Base-by-base conservation (phyloP, 257 asterid genomes). In the Primulina tabacum region DNA sequence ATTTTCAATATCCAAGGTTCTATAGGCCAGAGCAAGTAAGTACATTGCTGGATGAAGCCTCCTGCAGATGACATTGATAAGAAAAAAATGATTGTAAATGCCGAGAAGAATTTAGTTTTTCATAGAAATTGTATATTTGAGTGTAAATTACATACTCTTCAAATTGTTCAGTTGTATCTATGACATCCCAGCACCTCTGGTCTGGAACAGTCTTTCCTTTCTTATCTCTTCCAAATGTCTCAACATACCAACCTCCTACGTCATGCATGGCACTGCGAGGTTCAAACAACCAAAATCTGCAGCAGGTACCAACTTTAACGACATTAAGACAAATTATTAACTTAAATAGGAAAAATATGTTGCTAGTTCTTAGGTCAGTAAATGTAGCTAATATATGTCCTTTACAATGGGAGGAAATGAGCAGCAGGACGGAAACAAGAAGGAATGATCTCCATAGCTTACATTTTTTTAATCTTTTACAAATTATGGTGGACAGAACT, bases 251-350 rank as follows among this genome's bases (percentile, higher is more conserved):
- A 70, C 98, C 98, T 77, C 98, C 97, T 72, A 82, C 78, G 62
- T 93, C 96, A 81, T 93, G 98, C 95, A 83, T 80, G 30, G 89
- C 84, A 81, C 95, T 84, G 71, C 98, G 96, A 79, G 98, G 98
- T 83, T 93, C 97, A 81, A 93, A 93, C 69, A 90, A 81, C 98
- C 98, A 93, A 86, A 79, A 90, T 78, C 97, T 93, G 87, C 65
- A 77, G 70, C 65, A 75, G 58, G 62, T 40, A 71, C 70, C 29
- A 28, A 76, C 59, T 55, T 62, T 79, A 35, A 29, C 69, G 62
- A 66, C 52, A 81, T 62, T 73, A 59, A 64, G 63, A 79, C 43
- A 24, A 29, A 58, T 60, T 30, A 71, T 63, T 43, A 72, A 14
- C 75, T 34, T 35, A 55, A 60, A 50, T 28, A 47, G 24, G 59